Evolutionary conservation across 1,139 yeast species (phyloP).

Genomic region (Sugiyamaella grinbergsii): DNA sequence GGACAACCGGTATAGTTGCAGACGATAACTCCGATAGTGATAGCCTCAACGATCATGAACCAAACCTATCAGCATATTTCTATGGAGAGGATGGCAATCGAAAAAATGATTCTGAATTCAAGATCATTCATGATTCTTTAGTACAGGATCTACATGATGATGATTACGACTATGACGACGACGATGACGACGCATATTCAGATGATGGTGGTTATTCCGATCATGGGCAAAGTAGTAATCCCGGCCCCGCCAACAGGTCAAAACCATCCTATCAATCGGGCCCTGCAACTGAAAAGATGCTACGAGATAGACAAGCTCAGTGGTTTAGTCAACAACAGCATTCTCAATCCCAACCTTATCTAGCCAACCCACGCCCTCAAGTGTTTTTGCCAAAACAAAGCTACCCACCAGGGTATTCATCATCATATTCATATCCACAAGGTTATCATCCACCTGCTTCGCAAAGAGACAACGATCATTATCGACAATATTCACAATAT

Average conservation of each 20-base stretch:
- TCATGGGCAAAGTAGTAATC: neutral
- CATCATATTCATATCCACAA: constrained; percentile 10
- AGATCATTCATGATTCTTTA: constrained; percentile 34
- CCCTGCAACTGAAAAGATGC: constrained; percentile 5
- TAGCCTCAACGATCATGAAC: constrained; percentile 24
- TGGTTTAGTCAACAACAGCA: constrained; percentile 6
- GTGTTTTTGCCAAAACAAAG: constrained; percentile 12
- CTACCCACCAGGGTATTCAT: constrained; percentile 14
- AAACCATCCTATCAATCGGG: constrained; percentile 7
- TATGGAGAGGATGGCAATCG: constrained; percentile 30
- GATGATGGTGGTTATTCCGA: constrained; percentile 16
- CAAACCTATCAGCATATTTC: constrained; percentile 20
- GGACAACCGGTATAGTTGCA: constrained; percentile 32
- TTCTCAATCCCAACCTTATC: neutral
- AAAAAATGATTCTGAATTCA: constrained; percentile 33
- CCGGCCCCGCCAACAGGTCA: neutral
- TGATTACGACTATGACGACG: constrained; percentile 16
- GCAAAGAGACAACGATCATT: constrained; percentile 5
- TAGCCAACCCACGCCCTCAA: constrained; percentile 11
- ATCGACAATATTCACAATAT: constrained; percentile 14
- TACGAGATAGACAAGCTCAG: constrained; percentile 4
- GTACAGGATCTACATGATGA: constrained; percentile 24
- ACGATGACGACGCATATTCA: constrained; percentile 15
- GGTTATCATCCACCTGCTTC: constrained; percentile 1
- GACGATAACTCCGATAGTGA: constrained; percentile 27